These are phyloP conservation scores for Rostrohypoxylon terebratum DNA, from an alignment of 495 filamentous ascomycete species.

Conservation along the genomic window DNA sequence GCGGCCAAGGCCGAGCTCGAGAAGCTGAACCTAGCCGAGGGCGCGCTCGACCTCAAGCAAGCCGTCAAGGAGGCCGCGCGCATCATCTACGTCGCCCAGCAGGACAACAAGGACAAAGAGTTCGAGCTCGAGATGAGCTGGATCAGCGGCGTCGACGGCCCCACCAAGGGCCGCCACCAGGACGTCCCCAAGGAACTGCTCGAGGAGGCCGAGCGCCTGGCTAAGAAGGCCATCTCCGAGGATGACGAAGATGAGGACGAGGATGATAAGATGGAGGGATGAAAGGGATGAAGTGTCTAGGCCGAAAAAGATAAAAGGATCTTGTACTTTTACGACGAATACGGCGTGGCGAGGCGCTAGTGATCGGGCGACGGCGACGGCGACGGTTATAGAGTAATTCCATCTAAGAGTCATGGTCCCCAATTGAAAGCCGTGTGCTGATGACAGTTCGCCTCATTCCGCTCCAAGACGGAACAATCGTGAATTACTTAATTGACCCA, in stretches of 20 bases:
- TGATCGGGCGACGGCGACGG: conserved; percentile 4
- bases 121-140: conserved; percentile 99
- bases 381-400: conserved; percentile 38
- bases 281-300: conserved; percentile 35
- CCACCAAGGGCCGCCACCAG: conserved; percentile 90
- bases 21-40: conserved; percentile 89
- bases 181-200: conserved; percentile 89
- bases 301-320: background rate
- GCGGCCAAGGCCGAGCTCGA: conserved; percentile 97
- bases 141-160: conserved; percentile 83
- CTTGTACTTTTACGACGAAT: conserved; percentile 35
- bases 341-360: conserved; percentile 25
- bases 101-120: conserved; percentile 97
- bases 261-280: conserved; percentile 83
- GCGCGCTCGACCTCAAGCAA: conserved; percentile 79
- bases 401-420: conserved; percentile 27
- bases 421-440: background rate
- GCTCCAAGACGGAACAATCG: background rate
- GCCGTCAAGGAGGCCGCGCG: conserved; percentile 95
- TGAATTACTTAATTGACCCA: background rate
- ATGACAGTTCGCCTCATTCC: background rate
- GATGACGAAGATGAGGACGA: conserved; percentile 77
- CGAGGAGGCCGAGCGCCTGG: conserved; percentile 89
- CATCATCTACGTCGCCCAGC: conserved; percentile 96
- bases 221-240: conserved; percentile 82